Evolutionary conservation across 805 yeast species (phyloP), one percentile per base, ranked within the genome.

Genomic region (Isabelozyma rhagii): DNA sequence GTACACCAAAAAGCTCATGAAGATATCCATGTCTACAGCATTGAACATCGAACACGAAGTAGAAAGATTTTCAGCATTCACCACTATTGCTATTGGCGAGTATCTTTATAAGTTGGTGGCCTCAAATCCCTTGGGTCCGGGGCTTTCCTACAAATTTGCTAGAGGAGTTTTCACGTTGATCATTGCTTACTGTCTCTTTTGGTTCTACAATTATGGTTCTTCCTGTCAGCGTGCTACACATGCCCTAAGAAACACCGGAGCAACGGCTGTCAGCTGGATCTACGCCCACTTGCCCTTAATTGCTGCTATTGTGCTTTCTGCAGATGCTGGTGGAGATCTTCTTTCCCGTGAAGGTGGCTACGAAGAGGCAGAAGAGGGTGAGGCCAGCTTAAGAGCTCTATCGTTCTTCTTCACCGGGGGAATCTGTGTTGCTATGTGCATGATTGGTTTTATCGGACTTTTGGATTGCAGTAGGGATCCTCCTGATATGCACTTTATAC

Each of bases 31-130:
- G 48, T 75, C 85, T 9, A 81, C 89, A 0, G 88, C 88, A 1
- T 60, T 83, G 51, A 82, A 82, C 58, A 80, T 84, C 49, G 87
- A 83, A 54, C 88, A 84, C 58, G 87, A 83, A 58, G 84, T 81
- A 27, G 89, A 84, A 57, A 62, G 89, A 48, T 74, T 71, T 56
- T 73, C 78, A 2, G 80, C 83, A 0, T 84, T 84, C 57, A 82
- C 72, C 47, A 75, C 83, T 54, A 83, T 84, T 62, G 87, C 86
- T 4, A 72, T 84, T 53, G 89, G 89, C 36, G 88, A 83, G 54
- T 83, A 81, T 54, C 63, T 83, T 11, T 81, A 77, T 56, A 77
- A 75, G 40, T 67, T 80, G 8, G 85, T 81, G 7, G 78, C 82
- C 2, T 62, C 63, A 0, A 66, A 72, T n/a, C 78, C 82, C 0